Evolutionary conservation across 495 filamentous ascomycete species (phyloP).

Genomic region (Aspergillus sparsus): DNA sequence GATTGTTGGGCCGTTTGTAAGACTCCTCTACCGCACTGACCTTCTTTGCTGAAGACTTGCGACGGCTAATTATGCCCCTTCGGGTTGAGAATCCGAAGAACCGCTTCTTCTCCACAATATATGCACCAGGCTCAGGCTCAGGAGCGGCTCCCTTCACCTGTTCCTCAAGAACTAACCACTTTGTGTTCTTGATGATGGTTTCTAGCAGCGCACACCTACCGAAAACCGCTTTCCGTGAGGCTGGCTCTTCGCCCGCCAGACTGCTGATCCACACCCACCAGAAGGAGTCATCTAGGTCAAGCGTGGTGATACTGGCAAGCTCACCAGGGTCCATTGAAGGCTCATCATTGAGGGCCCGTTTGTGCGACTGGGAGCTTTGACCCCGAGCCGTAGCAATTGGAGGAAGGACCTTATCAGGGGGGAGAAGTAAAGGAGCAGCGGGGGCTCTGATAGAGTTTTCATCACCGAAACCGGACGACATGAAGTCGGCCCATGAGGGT

Average conservation of each 20-base stretch:
- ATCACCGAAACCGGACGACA: conserved; percentile 88
- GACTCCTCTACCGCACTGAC: conserved; percentile 51
- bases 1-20: conserved; percentile 49
- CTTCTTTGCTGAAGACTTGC: conserved; percentile 66
- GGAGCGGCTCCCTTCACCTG: conserved; percentile 92
- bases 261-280: conserved; percentile 99
- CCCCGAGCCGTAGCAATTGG: conserved; percentile 72
- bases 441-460: conserved; percentile 56
- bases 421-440: conserved; percentile 66
- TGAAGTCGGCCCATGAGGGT: conserved; percentile 96
- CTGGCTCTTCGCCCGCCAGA: conserved; percentile 84
- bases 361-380: conserved; percentile 86
- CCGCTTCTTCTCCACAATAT: conserved; percentile 91
- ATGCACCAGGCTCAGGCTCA: conserved; percentile 78
- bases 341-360: conserved; percentile 63
- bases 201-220: conserved; percentile 91
- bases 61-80: conserved; percentile 60
- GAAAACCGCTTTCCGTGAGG: conserved; percentile 84
- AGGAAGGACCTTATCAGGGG: conserved; percentile 87
- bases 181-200: conserved; percentile 75
- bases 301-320: conserved; percentile 81
- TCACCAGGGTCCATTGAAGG: conserved; percentile 82
- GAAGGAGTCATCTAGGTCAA: conserved; percentile 93
- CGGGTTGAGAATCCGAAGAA: conserved; percentile 84
- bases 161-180: conserved; percentile 94